These are phyloP conservation scores for Tetraselmis chui DNA, from an alignment of 139 green algal genomes.

Conservation along the genomic window DNA sequence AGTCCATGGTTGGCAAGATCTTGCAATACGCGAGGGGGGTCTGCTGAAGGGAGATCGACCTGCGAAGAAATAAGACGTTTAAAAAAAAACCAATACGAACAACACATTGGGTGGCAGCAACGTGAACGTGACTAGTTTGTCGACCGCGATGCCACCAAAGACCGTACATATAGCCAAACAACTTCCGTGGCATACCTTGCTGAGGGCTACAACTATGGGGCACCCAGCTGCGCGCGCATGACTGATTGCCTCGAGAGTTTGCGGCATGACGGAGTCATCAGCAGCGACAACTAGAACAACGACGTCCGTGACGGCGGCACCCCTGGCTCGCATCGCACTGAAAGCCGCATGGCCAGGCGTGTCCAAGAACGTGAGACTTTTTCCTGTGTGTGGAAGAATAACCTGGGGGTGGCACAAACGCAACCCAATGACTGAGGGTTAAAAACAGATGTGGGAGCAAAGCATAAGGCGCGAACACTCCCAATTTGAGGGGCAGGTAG, in stretches of 20 bases:
- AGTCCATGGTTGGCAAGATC: slow-evolving; percentile 67
- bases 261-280: slow-evolving; percentile 87
- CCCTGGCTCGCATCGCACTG: slow-evolving; percentile 75
- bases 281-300: slow-evolving; percentile 80
- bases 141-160: neutral
- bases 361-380: slow-evolving; percentile 81
- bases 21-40: slow-evolving; percentile 37
- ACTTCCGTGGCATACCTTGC: slow-evolving; percentile 43
- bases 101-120: neutral
- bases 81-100: too few species aligned
- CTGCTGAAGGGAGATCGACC: neutral
- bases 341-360: slow-evolving; percentile 92
- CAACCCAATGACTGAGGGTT: too few species aligned
- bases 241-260: slow-evolving; percentile 73
- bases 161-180: neutral
- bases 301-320: slow-evolving; percentile 75
- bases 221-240: slow-evolving; percentile 55
- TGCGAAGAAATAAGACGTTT: neutral
- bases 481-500: too few species aligned
- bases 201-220: slow-evolving; percentile 82
- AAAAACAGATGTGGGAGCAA: too few species aligned
- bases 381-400: slow-evolving; percentile 7
- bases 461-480: too few species aligned
- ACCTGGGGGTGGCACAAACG: too few species aligned
- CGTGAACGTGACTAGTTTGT: neutral